Evolutionary conservation across 2,329 filamentous ascomycete genomes (phyloP).

Genomic region (Ophiocordyceps unilateralis): DNA sequence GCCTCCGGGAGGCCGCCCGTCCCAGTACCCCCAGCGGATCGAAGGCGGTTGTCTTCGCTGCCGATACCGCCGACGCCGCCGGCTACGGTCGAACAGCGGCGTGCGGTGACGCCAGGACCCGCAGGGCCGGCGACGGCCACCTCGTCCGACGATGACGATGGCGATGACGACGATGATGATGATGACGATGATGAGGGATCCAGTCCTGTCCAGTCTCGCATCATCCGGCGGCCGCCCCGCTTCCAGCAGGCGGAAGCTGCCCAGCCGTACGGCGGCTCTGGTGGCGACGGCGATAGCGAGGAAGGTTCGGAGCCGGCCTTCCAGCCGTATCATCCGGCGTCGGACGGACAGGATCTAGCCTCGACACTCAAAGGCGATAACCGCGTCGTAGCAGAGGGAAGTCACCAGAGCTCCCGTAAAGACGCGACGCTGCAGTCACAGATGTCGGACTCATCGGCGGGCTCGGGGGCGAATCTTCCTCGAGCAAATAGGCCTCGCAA

Average conservation of each 20-base stretch:
- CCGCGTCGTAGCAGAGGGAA: constrained; percentile 14
- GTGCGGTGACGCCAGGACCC: constrained; percentile 16
- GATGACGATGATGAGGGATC: constrained; percentile 28
- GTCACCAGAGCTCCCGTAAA: constrained; percentile 12
- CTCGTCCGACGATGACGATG: constrained; percentile 13
- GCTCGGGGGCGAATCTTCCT: constrained; percentile 27
- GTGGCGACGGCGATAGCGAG: constrained; percentile 43
- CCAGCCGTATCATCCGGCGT: constrained; percentile 24
- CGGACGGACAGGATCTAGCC: constrained; percentile 26
- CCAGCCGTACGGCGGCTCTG: constrained; percentile 25
- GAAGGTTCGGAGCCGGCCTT: constrained; percentile 40
- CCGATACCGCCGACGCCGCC: constrained; percentile 12
- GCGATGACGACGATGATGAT: background rate
- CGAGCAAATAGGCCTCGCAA: constrained; percentile 14
- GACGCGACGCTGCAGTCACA: constrained; percentile 28
- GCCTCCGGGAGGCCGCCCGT: constrained; percentile 12
- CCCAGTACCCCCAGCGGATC: constrained; percentile 11
- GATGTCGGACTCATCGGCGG: constrained; percentile 46
- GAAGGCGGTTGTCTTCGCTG: constrained; percentile 27
- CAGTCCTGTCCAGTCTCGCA: constrained; percentile 38
- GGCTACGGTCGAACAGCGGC: constrained; percentile 8
- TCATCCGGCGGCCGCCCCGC: constrained; percentile 40
- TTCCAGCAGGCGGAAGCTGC: constrained; percentile 23
- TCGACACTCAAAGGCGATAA: constrained; percentile 34
- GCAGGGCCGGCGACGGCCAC: constrained; percentile 19